Base-by-base conservation (phyloP, 331 rosid species). In the Cucumis variabilis region DNA sequence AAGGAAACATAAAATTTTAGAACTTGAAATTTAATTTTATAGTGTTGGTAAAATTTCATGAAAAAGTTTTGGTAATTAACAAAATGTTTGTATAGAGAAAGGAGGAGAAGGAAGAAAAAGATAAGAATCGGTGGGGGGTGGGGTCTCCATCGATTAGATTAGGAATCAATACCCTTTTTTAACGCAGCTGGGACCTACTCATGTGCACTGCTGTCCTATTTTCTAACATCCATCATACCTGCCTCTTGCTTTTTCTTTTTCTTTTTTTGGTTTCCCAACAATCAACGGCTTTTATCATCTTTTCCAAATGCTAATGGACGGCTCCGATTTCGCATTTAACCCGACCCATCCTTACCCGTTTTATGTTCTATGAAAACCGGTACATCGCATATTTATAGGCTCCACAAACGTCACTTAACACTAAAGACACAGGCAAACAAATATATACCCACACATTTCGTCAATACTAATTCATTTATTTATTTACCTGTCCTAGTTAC, bases 391-490 rank as follows among this genome's bases (percentile, higher is more conserved):
- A 50, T 79, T 53, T 51, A 51, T 79, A 79, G 67, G 46, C 84
- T 79, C 84, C 84, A 79, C 84, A 79, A 79, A 79, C 67, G 84
- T 79, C 84, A 78, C 66, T 53, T 78, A 37, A 37, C 0, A 37
- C 44, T 37, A 37, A 37, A 46, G 16, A 19, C 24, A 19, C 0
- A 62, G 11, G n/a, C 7, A 21, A 46, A 23, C 19, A 75, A 44
- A 75, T 75, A 75, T 75, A 75, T 75, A 75, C 82, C 30, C 80
- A 23, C 60, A 76, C 63, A 19, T 60, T 60, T 20, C 1, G 5
- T 14, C 1, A 58, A 58, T 2, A 58, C 2, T 58, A 16, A 6
- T 16, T 6, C 8, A 6, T 37, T 37, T 37, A 37, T 37, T 37
- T 37, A 6, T 30, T 30, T n/a, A n/a, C n/a, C n/a, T n/a, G n/a